Percentiles rank a stretch among this genome's conserved stretches.
These are phyloP conservation scores for Thielaviopsis musarum DNA, from an alignment of 2,329 filamentous ascomycete genomes.

Conservation along the genomic window DNA sequence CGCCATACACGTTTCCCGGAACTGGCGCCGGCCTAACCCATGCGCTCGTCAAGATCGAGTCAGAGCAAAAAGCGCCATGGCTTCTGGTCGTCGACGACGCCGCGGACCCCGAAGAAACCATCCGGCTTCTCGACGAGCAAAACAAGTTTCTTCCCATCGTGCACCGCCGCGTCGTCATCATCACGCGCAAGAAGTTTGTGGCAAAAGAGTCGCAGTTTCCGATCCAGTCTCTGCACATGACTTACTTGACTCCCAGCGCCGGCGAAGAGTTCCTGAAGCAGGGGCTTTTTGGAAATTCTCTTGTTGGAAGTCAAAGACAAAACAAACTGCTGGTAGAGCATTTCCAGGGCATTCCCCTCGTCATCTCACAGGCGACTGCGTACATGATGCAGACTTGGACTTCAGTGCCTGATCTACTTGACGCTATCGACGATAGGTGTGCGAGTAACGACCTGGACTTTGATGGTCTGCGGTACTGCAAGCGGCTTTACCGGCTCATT, in stretches of 20 bases:
- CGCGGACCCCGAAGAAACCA: background rate
- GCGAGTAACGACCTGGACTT: background rate
- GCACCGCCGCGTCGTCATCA: background rate
- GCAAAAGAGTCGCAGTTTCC: background rate
- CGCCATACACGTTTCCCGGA: background rate
- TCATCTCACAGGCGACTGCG: background rate
- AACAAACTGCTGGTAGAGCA: background rate
- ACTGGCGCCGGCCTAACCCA: background rate
- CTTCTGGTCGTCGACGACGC: background rate
- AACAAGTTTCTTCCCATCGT: background rate
- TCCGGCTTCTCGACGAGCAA: background rate
- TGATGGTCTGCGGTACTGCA: background rate
- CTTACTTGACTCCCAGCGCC: background rate
- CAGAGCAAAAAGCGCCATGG: background rate
- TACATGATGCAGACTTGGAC: background rate
- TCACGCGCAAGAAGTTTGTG: background rate
- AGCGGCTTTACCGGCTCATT: background rate
- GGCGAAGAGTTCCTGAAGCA: background rate
- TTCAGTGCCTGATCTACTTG: background rate
- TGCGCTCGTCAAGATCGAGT: background rate
- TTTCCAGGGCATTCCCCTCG: background rate
- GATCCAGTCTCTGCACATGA: background rate
- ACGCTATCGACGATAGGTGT: background rate
- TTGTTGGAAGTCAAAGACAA: background rate
- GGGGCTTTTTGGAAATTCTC: background rate